These are phyloP conservation scores for Spiromastix sp. DNA, from an alignment of 2,329 filamentous ascomycete genomes.

Conservation along the genomic window DNA sequence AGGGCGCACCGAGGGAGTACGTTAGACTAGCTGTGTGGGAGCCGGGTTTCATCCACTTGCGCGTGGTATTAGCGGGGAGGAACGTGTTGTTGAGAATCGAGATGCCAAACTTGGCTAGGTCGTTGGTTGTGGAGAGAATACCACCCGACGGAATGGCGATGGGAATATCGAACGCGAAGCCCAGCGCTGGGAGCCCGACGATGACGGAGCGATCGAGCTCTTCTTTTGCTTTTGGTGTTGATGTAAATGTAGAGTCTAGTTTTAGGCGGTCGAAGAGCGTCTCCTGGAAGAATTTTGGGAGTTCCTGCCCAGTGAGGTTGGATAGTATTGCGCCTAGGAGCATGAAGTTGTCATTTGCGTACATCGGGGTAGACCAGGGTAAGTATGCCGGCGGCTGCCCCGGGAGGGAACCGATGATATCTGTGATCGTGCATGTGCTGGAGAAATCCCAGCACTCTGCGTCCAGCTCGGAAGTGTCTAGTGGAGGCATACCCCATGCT, in stretches of 20 bases:
- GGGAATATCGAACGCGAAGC: constrained; percentile 29
- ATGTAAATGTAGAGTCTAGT: constrained; percentile 34
- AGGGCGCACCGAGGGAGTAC: constrained; percentile 34
- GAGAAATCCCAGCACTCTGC: too few species aligned
- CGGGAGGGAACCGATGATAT: constrained; percentile 21
- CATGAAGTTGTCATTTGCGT: constrained; percentile 40
- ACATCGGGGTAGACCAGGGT: constrained; percentile 37
- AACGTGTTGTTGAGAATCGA: constrained; percentile 32
- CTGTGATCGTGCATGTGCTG: constrained; percentile 16
- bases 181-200: constrained; percentile 13
- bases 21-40: constrained; percentile 28
- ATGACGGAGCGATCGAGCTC: not conserved
- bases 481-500: not conserved
- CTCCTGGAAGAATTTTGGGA: constrained; percentile 30
- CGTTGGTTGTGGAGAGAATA: constrained; percentile 34
- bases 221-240: constrained; percentile 18
- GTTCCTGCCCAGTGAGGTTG: constrained; percentile 31
- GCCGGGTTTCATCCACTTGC: constrained; percentile 37
- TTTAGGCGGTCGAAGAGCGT: constrained; percentile 33
- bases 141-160: constrained; percentile 27
- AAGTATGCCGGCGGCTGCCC: constrained; percentile 30
- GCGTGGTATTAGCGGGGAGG: constrained; percentile 25
- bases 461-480: constrained; percentile 3
- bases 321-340: constrained; percentile 39
- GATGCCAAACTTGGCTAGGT: constrained; percentile 35